A percentile compares a stretch with the other conserved stretches of the same genome.
Conservation (phyloP, 768 basidiomycete species). For the Termitomyces sp. region DNA sequence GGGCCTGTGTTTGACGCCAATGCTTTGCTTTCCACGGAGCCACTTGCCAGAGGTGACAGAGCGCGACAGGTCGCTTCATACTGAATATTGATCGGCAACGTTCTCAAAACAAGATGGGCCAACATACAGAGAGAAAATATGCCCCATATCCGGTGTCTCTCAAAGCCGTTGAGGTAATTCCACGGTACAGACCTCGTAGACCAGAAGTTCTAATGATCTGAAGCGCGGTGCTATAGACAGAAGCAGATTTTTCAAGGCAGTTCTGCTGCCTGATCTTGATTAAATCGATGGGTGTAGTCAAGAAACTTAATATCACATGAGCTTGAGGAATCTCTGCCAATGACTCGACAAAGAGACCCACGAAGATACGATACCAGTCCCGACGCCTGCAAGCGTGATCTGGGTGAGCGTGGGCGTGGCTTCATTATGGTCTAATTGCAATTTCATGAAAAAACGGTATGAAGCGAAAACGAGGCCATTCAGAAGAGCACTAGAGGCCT, state of each 20-base stretch:
- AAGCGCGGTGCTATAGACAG: constrained; percentile 46
- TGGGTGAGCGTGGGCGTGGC: constrained; percentile 61
- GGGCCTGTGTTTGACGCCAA: constrained; percentile 28
- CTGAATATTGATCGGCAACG: constrained; percentile 9
- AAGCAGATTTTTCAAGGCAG: constrained; percentile 38
- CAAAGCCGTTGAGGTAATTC: constrained; percentile 64
- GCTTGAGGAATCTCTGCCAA: not conserved
- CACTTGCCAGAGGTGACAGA: constrained; percentile 20
- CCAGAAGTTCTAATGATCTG: constrained; percentile 53
- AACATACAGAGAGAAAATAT: constrained; percentile 75
- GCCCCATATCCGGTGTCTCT: constrained; percentile 81
- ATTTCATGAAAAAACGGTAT: constrained; percentile 72
- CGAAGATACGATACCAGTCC: constrained; percentile 77
- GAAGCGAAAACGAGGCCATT: constrained; percentile 86
- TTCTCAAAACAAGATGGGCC: not conserved
- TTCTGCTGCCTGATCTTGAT: constrained; percentile 84
- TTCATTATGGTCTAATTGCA: constrained; percentile 45
- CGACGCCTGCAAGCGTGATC: constrained; percentile 72
- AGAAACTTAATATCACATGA: constrained; percentile 34
- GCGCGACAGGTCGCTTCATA: constrained; percentile 62
- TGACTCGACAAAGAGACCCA: constrained; percentile 31
- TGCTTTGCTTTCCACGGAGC: not conserved
- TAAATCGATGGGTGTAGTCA: constrained; percentile 82
- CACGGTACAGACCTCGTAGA: constrained; percentile 68
- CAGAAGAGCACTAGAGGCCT: constrained; percentile 69